Evolutionary conservation across 805 yeast genomes (phyloP), one percentile per base, ranked within the genome.

Genomic region (Peterozyma toletana): DNA sequence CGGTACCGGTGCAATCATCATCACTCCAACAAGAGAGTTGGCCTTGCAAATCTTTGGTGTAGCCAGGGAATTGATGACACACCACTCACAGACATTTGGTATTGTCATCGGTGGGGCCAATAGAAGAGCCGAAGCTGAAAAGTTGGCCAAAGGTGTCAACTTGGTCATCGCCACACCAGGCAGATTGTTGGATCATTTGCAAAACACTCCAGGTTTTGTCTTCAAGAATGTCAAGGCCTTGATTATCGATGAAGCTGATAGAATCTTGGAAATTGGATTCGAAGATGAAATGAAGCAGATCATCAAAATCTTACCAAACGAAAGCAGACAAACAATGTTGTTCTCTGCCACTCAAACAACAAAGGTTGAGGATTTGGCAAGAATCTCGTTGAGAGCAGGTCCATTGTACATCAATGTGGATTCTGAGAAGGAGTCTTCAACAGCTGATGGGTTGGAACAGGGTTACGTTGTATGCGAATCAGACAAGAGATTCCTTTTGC

Each of bases 261-360:
- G 99, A 67, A 93, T 93, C 54, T 72, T 93, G 59, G 99, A 95
- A 64, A 89, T 90, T 57, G 99, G 99, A 49, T 93, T 93, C 68
- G 99, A 93, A 70, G 98, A 95, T 54, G 99, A 93, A 70, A 93
- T 93, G 98, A 85, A 77, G 63, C 98, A 93, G 66, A 93, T 93
- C 59, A 87, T 93, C 58, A 87, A 83, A 65, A 87, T 95, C 50
- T 71, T 93, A 57, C 99, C 99, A 38, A 84, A 79, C 48, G 91
- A 88, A 53, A 90, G 84, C 52, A 83, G 99, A 67, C 99, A 93
- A 65, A 76, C 96, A 35, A 91, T 93, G 98, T 70, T 93, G 50
- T 93, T 93, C 61, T 91, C 98, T n/a, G 99, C 99, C 39, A 93
- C 99, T 1, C 99, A 93, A 66, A 93, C 99, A 30, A 93, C 98